Conservation (phyloP, 164 flowering plant species). For the Aristolochia contorta region DNA sequence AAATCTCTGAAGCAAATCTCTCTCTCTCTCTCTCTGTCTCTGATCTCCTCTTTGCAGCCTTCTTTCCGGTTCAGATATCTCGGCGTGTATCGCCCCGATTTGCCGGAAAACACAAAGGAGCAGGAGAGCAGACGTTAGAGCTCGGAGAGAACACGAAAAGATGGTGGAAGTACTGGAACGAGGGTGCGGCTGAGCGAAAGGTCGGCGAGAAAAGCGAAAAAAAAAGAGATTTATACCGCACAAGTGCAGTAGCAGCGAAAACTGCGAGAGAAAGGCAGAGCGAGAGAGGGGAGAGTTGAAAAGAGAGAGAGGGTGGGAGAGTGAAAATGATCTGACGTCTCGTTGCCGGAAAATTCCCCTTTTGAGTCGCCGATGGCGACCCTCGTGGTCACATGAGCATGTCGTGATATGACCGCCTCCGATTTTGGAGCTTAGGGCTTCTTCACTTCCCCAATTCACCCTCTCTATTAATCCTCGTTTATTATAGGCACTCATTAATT, state of each 20-base stretch:
- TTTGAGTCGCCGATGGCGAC: slow-evolving; percentile 2
- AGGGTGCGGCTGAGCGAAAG: slow-evolving; percentile 1
- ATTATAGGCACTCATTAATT: too few relatives aligned
- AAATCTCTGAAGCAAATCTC: background rate
- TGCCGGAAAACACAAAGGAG: slow-evolving; percentile 16
- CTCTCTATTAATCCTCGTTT: background rate
- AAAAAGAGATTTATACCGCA: background rate
- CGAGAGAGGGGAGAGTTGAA: background rate
- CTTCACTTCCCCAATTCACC: background rate
- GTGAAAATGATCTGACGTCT: background rate
- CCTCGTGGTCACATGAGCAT: slow-evolving; percentile 8
- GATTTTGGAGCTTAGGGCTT: background rate
- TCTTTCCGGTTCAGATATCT: slow-evolving; percentile 6
- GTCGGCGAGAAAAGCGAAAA: background rate
- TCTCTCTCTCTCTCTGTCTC: background rate
- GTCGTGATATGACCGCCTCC: slow-evolving; percentile 8
- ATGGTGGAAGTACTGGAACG: slow-evolving; percentile 10
- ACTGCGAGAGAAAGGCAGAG: background rate
- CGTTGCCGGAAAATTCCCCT: slow-evolving; percentile 5
- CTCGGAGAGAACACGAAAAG: slow-evolving; percentile 26
- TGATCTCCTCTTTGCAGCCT: background rate
- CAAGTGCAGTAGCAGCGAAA: background rate
- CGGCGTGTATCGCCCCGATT: slow-evolving; percentile 4
- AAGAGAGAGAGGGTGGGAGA: background rate
- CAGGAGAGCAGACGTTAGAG: slow-evolving; percentile 3